Evolutionary conservation across 176 grass and related monocot genomes (phyloP), one percentile per base, ranked within the genome.

Genomic region (Carex pumila): DNA sequence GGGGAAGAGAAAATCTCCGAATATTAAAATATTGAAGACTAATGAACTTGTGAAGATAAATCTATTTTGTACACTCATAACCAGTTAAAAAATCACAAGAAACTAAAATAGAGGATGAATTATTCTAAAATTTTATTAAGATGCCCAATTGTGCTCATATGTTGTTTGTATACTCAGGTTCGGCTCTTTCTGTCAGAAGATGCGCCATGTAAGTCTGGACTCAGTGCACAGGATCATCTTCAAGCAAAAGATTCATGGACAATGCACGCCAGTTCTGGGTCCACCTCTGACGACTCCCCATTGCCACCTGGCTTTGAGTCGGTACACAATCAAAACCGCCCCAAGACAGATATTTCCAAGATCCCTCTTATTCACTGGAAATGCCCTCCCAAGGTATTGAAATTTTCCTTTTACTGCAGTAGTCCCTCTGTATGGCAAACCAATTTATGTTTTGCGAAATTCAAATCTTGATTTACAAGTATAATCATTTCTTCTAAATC

Each of bases 241-340:
- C 93, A 99, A 86, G 91, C 93, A 88, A 99, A 99, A 89, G 89
- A 89, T 66, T 92, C 96, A 85, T 99, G 88, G 87, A 87, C 93
- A 72, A 75, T 85, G 79, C 92, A 94, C 87, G 86, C 92, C 78
- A 80, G 80, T 81, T 60, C 89, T 64, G 85, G 91, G 47, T 83
- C 84, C 43, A 63, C 73, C 66, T 89, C 88, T 7, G 96, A 99
- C 89, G 96, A 99, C 89, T 99, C 89, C 15, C 32, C 87, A 65
- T 59, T 95, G 55, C 96, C 96, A 45, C 96, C 96, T 22, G 96
- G 96, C 37, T 99, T 99, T 61, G 96, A 95, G 76, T 88, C 93
- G 50, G 69, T 87, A 84, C 90, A 95, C 67, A 88, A 91, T 52
- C 61, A 66, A 45, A 81, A 43, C 57, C 30, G 3, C 5, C 32